A percentile compares a stretch with the other conserved stretches of the same genome.
These are phyloP conservation scores for Sugiyamaella japonica DNA, from an alignment of 1,139 yeast species.

Conservation along the genomic window DNA sequence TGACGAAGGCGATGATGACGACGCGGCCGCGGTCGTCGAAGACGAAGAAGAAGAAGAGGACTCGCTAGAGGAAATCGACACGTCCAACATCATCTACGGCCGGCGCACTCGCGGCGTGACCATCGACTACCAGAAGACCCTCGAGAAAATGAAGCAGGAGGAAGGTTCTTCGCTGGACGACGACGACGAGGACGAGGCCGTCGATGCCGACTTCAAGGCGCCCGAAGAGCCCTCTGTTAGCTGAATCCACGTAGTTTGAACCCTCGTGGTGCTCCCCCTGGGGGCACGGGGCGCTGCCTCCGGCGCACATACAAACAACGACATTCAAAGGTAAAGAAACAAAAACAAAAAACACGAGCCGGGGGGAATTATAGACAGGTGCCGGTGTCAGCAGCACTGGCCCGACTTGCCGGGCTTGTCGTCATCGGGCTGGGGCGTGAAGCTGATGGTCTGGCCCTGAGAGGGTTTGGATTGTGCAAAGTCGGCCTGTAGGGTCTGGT, in stretches of 20 bases:
- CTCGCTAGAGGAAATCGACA: conserved; percentile 79
- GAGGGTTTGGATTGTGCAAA: conserved; percentile 51
- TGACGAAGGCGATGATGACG: conserved; percentile 30
- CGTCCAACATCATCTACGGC: conserved; percentile 80
- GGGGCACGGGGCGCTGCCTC: conserved; percentile 7
- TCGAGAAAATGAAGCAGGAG: conserved; percentile 58
- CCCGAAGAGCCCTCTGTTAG: conserved; percentile 32
- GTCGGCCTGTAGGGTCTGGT: conserved; percentile 45
- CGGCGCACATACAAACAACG: conserved; percentile 1
- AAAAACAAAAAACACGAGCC: conserved; percentile 1
- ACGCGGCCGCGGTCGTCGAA: conserved; percentile 23
- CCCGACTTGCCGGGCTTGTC: conserved; percentile 68
- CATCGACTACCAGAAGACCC: conserved; percentile 85
- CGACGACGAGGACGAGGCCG: conserved; percentile 39
- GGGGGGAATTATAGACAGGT: neutral
- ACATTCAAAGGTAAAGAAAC: conserved; percentile 5
- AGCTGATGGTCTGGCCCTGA: conserved; percentile 85
- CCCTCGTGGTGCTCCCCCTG: neutral
- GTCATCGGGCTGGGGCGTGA: conserved; percentile 92
- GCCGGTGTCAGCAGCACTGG: conserved; percentile 42
- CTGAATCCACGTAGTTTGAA: conserved; percentile 8
- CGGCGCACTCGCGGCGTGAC: conserved; percentile 90
- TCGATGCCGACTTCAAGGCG: conserved; percentile 39
- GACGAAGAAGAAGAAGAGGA: conserved; percentile 62
- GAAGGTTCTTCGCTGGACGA: conserved; percentile 43